Conservation (phyloP, 2,329 filamentous ascomycete genomes). For the Ophiocordyceps polyrhachis-furcata region DNA sequence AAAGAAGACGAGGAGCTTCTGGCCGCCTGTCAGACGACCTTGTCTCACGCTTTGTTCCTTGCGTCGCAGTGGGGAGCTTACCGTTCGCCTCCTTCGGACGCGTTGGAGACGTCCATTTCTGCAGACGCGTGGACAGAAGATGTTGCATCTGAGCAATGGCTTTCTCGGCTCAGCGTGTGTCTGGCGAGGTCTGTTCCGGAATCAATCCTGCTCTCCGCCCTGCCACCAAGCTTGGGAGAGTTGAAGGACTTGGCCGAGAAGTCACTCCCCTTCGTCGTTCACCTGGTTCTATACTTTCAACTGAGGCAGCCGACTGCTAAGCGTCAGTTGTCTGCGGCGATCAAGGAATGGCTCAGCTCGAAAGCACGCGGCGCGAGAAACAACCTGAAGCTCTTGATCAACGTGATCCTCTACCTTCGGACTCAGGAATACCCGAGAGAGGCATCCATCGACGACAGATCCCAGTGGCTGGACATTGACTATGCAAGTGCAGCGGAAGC, state of each 20-base stretch:
- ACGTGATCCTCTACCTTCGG: constrained; percentile 71
- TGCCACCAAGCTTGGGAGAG: constrained; percentile 45
- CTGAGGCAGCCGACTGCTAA: constrained; percentile 41
- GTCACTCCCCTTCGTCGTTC: constrained; percentile 68
- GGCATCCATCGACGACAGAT: constrained; percentile 56
- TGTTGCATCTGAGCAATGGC: constrained; percentile 35
- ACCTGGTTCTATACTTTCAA: constrained; percentile 58
- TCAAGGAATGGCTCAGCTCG: constrained; percentile 42
- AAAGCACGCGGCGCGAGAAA: constrained; percentile 24
- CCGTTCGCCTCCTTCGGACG: constrained; percentile 35
- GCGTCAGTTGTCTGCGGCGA: constrained; percentile 42
- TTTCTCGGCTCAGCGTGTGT: constrained; percentile 39
- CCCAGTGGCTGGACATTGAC: constrained; percentile 74
- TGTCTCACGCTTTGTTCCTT: constrained; percentile 30
- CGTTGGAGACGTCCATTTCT: constrained; percentile 1
- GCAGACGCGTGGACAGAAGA: constrained; percentile 13
- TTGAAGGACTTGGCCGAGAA: constrained; percentile 54
- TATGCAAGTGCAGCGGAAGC: constrained; percentile 50
- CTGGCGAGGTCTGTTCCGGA: constrained; percentile 39
- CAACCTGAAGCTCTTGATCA: constrained; percentile 56
- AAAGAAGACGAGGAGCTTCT: constrained; percentile 28
- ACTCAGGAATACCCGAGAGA: constrained; percentile 62
- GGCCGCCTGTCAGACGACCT: constrained; percentile 29
- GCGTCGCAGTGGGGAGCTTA: constrained; percentile 40
- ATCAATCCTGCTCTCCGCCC: constrained; percentile 49